Evolutionary conservation across 495 filamentous ascomycete species (phyloP).

Genomic region (Podospora tetraspora): DNA sequence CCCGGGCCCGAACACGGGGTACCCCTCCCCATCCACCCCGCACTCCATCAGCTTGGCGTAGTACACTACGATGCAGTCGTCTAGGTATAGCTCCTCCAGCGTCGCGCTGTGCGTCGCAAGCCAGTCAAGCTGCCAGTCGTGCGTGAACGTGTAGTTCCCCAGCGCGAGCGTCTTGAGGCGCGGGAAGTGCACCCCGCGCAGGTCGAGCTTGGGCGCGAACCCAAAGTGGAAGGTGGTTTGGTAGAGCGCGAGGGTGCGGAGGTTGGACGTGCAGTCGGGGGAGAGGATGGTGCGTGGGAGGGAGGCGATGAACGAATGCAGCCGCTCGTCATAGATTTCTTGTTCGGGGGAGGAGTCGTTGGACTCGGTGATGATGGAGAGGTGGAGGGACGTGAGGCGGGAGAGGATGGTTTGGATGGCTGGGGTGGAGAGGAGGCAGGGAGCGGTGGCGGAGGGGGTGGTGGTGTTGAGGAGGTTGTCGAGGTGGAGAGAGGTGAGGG

Average conservation of each 20-base stretch:
- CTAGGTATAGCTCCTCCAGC: not conserved
- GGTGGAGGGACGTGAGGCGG: not conserved
- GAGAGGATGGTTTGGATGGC: not conserved
- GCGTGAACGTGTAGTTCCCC: not conserved
- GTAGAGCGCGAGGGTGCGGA: not conserved
- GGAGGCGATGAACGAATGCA: not conserved
- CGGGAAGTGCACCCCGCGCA: not conserved
- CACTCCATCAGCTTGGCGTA: not conserved
- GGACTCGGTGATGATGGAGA: not conserved
- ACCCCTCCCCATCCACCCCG: not conserved
- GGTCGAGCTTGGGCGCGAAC: not conserved
- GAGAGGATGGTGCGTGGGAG: not conserved
- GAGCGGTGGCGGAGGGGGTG: not conserved
- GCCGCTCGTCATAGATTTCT: not conserved
- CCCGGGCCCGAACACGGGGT: not conserved
- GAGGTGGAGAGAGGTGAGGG: not conserved
- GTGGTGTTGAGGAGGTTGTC: not conserved
- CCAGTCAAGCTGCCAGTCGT: constrained; percentile 2
- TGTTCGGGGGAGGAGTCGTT: not conserved
- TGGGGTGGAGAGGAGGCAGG: not conserved
- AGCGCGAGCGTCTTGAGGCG: not conserved
- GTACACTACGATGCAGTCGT: not conserved
- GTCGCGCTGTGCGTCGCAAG: not conserved
- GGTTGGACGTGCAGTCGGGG: not conserved
- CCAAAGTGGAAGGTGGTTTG: not conserved